Evolutionary conservation across 164 flowering plant species (phyloP), one percentile per base, ranked within the genome.

Genomic region (Dillenia turbinata): DNA sequence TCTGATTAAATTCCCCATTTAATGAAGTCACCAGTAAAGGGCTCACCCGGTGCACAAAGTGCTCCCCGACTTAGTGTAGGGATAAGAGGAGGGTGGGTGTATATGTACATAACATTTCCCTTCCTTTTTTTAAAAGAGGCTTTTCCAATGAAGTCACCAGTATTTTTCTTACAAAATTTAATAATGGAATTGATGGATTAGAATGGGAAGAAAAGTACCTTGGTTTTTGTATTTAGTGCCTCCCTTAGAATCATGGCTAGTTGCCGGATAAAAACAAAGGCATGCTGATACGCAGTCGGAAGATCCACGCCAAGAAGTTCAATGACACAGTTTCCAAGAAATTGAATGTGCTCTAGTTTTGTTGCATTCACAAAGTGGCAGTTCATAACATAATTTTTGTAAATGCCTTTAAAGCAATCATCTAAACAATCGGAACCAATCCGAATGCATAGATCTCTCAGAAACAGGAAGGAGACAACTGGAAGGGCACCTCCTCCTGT

Each of bases 401-500:
- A 94, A 64, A 94, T 78, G 53, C 97, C 97, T 73, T 80, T 94
- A 64, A 89, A 79, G 78, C 90, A 88, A 55, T 83, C 85, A 67
- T 91, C 94, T 45, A 89, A 48, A 67, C 92, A 86, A 69, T 88
- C 94, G 47, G 97, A 78, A 65, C 97, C 97, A 60, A 89, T 74
- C n/a, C 88, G 83, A 54, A 91, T 70, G 67, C 96, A 94, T 46
- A 87, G 56, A 60, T 88, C 97, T 76, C 96, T 83, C 14, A 94
- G 22, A 72, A 94, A 91, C 8, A 92, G 80, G 65, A 89, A 85
- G 24, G 97, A 84, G 60, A 76, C 86, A 67, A 85, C 82, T 15
- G 99, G 88, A 53, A 91, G 92, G 51, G 92, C 88, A 68, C 96
- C 96, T 54, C 85, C 87, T 15, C 96, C 96, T 24, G 96, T 85